Evolutionary conservation across 495 filamentous ascomycete species (phyloP), one percentile per base, ranked within the genome.

Genomic region (Daldinia grandis): DNA sequence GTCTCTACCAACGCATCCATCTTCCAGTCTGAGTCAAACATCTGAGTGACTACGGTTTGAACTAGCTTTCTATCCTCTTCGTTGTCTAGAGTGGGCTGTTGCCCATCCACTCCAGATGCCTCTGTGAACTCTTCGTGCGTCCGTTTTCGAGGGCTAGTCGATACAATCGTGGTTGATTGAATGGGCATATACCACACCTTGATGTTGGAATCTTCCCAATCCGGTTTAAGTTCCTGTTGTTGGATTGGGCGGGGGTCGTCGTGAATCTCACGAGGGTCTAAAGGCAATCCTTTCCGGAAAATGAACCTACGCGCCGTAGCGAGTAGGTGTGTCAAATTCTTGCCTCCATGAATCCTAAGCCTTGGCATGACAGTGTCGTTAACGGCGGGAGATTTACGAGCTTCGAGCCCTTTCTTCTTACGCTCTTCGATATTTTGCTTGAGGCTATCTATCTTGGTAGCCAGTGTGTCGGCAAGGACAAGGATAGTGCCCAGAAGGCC

Each of bases 271-370:
- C 84, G 82, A 25, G 87, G 84, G 21, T 75, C 79, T 1, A 97
- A 44, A 1, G 93, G 93, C 75, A 95, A 84, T 0, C 90, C 89
- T 74, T 90, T 92, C 27, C 95, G 84, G 75, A 98, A 95, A n/a
- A 99, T 85, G 78, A 97, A 98, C 31, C 88, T 80, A 40, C 95
- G 86, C n/a, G 91, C 88, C 0, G 92, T 92, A 31, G 93, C 94
- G 40, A 99, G 74, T 1, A 87, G 86, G 72, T 98, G 91, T 27
- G 86, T 84, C 47, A 97, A 73, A 77, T 97, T 97, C 60, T 85
- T 84, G 6, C 89, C 85, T 8, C 93, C 94, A 74, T 94, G 90
- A 10, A 99, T 78, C n/a, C 85, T 88, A 64, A 98, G 66, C 27
- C 61, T 76, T 15, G 73, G 74, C 42, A 76, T 73, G 50, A 71